These are phyloP conservation scores for Aspergillus carlsbadensis DNA, from an alignment of 495 filamentous ascomycete species.

Conservation along the genomic window DNA sequence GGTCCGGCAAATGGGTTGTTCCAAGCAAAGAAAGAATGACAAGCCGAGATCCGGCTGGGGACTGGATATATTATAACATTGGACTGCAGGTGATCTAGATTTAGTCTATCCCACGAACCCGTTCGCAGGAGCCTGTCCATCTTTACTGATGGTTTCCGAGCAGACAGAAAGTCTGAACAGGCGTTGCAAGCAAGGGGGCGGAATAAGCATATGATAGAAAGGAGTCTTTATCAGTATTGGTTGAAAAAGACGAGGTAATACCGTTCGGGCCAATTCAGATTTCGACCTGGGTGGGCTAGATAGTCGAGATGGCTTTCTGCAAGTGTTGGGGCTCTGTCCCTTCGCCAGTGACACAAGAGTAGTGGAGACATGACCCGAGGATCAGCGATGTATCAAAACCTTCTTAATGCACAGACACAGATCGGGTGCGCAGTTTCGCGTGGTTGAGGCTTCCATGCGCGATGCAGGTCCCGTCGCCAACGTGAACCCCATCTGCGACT, in stretches of 20 bases:
- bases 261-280: too few relatives aligned
- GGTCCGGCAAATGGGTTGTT: too few relatives aligned
- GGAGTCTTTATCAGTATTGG: slow-evolving; percentile 9
- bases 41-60: not conserved
- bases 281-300: too few relatives aligned
- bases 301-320: too few relatives aligned
- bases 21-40: not conserved
- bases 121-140: slow-evolving; percentile 14
- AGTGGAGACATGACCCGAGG: not conserved
- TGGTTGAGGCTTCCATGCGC: slow-evolving; percentile 5
- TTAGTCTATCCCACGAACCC: not conserved
- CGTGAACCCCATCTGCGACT: not conserved
- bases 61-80: too few relatives aligned
- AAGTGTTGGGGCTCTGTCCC: too few relatives aligned
- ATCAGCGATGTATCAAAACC: slow-evolving; percentile 14
- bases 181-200: slow-evolving; percentile 23
- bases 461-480: not conserved
- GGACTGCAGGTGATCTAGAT: not conserved
- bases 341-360: not conserved
- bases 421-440: not conserved
- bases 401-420: slow-evolving; percentile 5
- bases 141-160: slow-evolving; percentile 22
- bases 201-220: slow-evolving; percentile 21
- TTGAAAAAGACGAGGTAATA: not conserved
- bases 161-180: slow-evolving; percentile 24